These are phyloP conservation scores for Rhynchospora pubera DNA, from an alignment of 176 grass and related monocot species.

Conservation along the genomic window DNA sequence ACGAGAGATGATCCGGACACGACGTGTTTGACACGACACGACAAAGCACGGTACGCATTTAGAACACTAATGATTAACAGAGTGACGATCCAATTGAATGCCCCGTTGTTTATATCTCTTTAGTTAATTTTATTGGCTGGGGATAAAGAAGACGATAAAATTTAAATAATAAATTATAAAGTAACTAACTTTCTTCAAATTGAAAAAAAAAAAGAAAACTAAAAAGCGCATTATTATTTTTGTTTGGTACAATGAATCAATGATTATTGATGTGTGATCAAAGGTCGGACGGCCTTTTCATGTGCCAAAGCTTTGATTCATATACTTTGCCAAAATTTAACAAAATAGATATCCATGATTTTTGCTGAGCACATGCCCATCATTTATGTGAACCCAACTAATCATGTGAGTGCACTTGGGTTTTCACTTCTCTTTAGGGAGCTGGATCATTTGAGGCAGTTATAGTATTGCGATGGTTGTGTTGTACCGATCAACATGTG, in stretches of 20 bases:
- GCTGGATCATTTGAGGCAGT: not conserved
- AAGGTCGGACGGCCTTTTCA: constrained; percentile 23
- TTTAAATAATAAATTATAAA: not conserved
- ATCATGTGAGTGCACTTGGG: constrained; percentile 75
- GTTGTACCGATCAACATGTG: not conserved
- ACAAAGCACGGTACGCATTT: too few species aligned
- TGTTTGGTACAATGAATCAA: constrained; percentile 64
- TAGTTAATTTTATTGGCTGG: not conserved
- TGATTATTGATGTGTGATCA: constrained; percentile 39
- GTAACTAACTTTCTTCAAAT: constrained; percentile 9
- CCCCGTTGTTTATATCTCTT: not conserved
- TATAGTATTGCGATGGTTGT: not conserved
- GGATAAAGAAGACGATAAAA: not conserved
- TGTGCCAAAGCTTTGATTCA: constrained; percentile 18
- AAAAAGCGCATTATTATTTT: constrained; percentile 23
- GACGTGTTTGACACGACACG: too few species aligned
- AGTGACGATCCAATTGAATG: not conserved
- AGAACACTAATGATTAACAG: too few species aligned
- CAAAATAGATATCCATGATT: constrained; percentile 43
- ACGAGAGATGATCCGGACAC: too few species aligned
- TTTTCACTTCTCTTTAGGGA: constrained; percentile 27
- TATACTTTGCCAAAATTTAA: constrained; percentile 27
- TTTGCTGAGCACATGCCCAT: constrained; percentile 79
- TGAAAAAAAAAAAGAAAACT: not conserved
- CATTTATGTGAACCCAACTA: constrained; percentile 71